phyloP scores from a whole-genome alignment of 768 basidiomycete species.

The Suillus hirtellus region DNA sequence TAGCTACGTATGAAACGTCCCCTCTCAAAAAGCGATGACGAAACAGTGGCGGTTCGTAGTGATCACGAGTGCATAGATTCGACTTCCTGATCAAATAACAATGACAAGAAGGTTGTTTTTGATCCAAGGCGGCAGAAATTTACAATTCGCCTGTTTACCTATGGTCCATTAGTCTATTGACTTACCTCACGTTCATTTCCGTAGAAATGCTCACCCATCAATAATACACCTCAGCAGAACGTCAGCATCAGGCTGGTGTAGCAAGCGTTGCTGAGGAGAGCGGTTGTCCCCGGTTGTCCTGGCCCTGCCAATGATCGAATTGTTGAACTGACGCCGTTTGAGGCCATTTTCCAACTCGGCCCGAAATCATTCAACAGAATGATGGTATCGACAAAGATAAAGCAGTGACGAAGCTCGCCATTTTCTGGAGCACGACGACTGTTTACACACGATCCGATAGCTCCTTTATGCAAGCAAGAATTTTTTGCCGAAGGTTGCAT shows the following conservation, averaged over 20 bases:
- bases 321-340: not conserved
- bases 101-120: too few species aligned
- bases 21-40: too few species aligned
- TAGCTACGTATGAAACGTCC: too few species aligned
- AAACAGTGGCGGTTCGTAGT: too few species aligned
- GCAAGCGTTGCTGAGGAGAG: not conserved
- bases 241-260: not conserved
- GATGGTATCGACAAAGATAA: not conserved
- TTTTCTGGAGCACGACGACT: not conserved
- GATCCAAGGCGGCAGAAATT: too few species aligned
- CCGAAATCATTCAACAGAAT: not conserved
- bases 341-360: not conserved
- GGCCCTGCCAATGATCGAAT: not conserved
- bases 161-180: too few species aligned
- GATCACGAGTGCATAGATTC: too few species aligned
- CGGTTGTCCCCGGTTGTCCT: not conserved
- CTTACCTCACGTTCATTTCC: too few species aligned
- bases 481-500: not conserved
- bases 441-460: not conserved
- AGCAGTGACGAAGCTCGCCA: not conserved
- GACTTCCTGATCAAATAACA: too few species aligned
- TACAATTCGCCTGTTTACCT: too few species aligned
- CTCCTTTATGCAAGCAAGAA: not conserved
- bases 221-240: too few species aligned
- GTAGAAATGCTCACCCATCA: too few species aligned